These are phyloP conservation scores for Ustilago xerochloae DNA, from an alignment of 1,284 basidiomycete species.

Conservation along the genomic window DNA sequence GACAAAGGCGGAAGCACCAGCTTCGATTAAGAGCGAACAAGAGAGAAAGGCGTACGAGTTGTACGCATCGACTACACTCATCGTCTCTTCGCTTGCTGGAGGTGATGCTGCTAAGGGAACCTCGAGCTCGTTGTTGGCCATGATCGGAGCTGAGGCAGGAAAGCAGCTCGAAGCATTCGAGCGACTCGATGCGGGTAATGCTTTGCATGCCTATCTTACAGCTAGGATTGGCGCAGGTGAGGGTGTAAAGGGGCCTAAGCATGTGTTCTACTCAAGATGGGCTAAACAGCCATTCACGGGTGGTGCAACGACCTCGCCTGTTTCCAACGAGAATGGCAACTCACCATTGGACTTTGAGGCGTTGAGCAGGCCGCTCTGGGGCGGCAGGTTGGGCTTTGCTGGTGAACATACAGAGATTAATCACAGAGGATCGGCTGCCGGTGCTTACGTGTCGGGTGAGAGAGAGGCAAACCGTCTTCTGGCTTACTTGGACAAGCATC, in stretches of 20 bases:
- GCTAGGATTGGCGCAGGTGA: constrained; percentile 26
- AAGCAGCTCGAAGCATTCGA: constrained; percentile 61
- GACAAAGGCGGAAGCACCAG: constrained; percentile 48
- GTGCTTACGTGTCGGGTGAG: constrained; percentile 70
- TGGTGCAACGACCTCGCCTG: constrained; percentile 72
- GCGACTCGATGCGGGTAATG: constrained; percentile 56
- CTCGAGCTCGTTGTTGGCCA: constrained; percentile 69
- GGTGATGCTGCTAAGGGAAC: constrained; percentile 34
- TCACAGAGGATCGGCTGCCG: constrained; percentile 70
- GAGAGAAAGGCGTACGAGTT: constrained; percentile 40
- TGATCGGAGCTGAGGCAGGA: constrained; percentile 67
- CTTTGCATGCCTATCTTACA: constrained; percentile 63
- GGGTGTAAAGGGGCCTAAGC: constrained; percentile 22
- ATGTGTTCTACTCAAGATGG: constrained; percentile 68
- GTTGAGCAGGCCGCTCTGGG: constrained; percentile 70
- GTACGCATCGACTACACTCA: constrained; percentile 62
- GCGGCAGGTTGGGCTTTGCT: constrained; percentile 71
- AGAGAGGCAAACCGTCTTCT: constrained; percentile 68
- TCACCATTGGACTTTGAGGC: constrained; percentile 71
- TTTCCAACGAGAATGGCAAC: constrained; percentile 63
- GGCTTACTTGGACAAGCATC: constrained; percentile 42
- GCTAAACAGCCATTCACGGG: constrained; percentile 69
- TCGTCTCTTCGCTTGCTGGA: constrained; percentile 67
- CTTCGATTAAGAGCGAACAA: constrained; percentile 16
- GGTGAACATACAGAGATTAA: constrained; percentile 73